phyloP scores from a whole-genome alignment of 2,329 filamentous ascomycete genomes.

The Magnaporthiopsis poae region DNA sequence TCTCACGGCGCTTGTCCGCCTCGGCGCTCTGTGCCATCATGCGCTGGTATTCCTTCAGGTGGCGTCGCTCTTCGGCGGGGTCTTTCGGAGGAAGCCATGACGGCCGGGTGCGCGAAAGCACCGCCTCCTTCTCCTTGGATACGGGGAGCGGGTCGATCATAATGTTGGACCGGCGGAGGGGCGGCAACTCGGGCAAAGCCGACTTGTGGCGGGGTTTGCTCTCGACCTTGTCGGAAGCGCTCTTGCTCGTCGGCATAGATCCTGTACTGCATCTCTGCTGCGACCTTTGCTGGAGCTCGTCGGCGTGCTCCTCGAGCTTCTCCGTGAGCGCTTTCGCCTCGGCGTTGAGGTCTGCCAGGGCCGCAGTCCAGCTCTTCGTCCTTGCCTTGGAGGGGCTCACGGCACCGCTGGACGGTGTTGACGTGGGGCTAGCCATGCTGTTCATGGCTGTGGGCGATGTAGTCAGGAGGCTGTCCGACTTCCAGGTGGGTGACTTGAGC shows the following conservation, averaged over 20 bases:
- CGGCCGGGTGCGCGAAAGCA: constrained; percentile 68
- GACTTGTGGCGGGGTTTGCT: constrained; percentile 51
- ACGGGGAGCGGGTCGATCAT: constrained; percentile 78
- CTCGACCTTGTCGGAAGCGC: constrained; percentile 23
- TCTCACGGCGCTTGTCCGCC: constrained; percentile 50
- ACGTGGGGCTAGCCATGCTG: not conserved
- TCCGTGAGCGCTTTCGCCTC: constrained; percentile 69
- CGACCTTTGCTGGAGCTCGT: constrained; percentile 44
- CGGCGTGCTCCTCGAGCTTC: constrained; percentile 69
- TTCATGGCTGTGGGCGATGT: not conserved
- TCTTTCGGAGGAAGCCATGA: constrained; percentile 82
- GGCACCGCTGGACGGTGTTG: constrained; percentile 17
- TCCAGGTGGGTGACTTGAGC: constrained; percentile 42
- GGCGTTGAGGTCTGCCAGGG: constrained; percentile 56
- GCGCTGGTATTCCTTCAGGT: constrained; percentile 74
- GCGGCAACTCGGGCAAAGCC: constrained; percentile 59
- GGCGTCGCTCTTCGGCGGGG: constrained; percentile 79
- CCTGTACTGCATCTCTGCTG: constrained; percentile 26
- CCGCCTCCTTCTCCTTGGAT: constrained; percentile 78
- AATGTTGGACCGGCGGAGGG: constrained; percentile 62
- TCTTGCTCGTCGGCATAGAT: constrained; percentile 24
- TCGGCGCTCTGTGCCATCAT: constrained; percentile 63
- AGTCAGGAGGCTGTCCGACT: constrained; percentile 16
- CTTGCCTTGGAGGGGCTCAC: constrained; percentile 40
- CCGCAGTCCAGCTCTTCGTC: constrained; percentile 66